A percentile compares a stretch with the other conserved stretches of the same genome.
Conservation (phyloP, 192 early-diverging fungal genomes). For the Physocladia obscura region DNA sequence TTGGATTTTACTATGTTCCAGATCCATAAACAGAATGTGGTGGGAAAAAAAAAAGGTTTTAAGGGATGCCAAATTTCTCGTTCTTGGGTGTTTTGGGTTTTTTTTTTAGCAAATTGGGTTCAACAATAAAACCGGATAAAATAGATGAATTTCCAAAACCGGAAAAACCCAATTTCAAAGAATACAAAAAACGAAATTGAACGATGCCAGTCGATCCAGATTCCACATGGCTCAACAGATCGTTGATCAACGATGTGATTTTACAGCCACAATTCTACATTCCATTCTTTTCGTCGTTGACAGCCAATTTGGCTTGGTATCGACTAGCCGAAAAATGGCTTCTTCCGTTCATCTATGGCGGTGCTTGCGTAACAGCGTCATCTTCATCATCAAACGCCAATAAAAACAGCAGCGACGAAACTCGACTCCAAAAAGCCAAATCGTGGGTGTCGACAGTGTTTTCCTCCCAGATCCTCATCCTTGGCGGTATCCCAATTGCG, state of each 20-base stretch:
- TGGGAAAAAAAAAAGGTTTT: too few species aligned
- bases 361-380: not conserved
- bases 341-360: not conserved
- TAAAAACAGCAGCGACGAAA: too few species aligned
- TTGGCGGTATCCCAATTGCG: not conserved
- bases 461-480: not conserved
- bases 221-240: not conserved
- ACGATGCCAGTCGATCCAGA: slow-evolving; percentile 8
- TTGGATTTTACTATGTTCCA: slow-evolving; percentile 70
- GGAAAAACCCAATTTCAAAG: too few species aligned
- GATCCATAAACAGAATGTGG: too few species aligned
- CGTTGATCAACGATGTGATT: not conserved
- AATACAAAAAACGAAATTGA: too few species aligned
- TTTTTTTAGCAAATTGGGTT: too few species aligned
- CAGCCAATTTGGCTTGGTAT: not conserved
- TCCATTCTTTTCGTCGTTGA: not conserved
- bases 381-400: too few species aligned
- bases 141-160: too few species aligned
- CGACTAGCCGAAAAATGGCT: not conserved
- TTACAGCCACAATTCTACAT: not conserved
- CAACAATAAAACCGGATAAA: too few species aligned
- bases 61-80: too few species aligned
- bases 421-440: slow-evolving; percentile 5
- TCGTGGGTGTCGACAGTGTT: not conserved
- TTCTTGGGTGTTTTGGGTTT: too few species aligned